phyloP scores from a whole-genome alignment of 179 eudicot genomes.

The Sideroxylon spinosum region DNA sequence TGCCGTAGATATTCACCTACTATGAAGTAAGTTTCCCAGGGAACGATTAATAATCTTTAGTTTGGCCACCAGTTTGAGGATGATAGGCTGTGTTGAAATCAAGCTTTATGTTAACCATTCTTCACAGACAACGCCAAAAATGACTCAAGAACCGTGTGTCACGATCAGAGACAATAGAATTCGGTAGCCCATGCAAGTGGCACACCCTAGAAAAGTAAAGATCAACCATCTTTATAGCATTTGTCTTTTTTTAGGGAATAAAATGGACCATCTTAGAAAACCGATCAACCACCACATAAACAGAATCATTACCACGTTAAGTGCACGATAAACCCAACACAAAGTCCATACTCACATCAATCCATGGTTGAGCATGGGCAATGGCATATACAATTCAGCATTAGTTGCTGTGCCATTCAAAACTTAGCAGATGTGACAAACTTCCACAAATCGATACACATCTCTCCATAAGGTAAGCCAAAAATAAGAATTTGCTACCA shows the following conservation, averaged over 20 bases:
- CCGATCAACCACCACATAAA: background rate
- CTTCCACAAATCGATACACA: background rate
- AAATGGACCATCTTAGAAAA: constrained; percentile 10
- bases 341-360: constrained; percentile 10
- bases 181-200: background rate
- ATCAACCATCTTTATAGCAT: background rate
- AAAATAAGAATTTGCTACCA: background rate
- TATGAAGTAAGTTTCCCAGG: background rate
- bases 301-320: background rate
- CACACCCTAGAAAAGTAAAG: background rate
- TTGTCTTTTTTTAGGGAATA: constrained; percentile 7
- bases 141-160: constrained; percentile 6
- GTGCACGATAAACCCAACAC: background rate
- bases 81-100: constrained; percentile 5
- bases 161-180: constrained; percentile 4
- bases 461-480: constrained; percentile 1
- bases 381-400: constrained; percentile 5
- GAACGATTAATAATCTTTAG: background rate
- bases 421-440: background rate
- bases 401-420: background rate
- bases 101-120: background rate
- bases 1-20: background rate
- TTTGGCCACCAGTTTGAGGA: background rate
- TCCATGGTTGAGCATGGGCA: constrained; percentile 3
- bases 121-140: constrained; percentile 9